Evolutionary conservation across 495 filamentous ascomycete species (phyloP).

Genomic region (Penicillium lagena): DNA sequence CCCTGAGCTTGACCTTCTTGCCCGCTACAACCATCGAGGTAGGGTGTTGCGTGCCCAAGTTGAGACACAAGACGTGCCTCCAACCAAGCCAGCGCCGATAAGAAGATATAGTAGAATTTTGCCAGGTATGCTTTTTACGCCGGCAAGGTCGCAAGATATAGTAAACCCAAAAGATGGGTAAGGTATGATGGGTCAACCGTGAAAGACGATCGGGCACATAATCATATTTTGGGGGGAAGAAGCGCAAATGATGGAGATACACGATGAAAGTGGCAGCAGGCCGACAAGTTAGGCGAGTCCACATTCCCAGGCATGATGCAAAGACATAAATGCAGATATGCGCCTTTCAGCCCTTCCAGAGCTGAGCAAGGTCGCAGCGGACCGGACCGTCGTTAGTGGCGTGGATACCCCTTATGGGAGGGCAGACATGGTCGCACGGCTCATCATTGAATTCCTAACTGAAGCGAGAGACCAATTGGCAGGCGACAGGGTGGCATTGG

Average conservation of each 20-base stretch:
- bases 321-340: no score
- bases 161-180: not conserved
- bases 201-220: conserved; percentile 17
- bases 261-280: conserved; percentile 25
- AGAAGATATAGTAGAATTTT: not conserved
- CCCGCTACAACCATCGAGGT: conserved; percentile 26
- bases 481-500: no score
- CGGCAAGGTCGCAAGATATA: conserved; percentile 32
- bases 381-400: conserved; percentile 6
- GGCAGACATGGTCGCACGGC: no score
- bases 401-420: no score
- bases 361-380: conserved; percentile 5
- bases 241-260: conserved; percentile 29
- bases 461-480: no score
- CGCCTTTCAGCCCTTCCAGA: no score
- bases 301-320: conserved; percentile 12
- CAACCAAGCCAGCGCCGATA: conserved; percentile 21
- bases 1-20: conserved; percentile 33
- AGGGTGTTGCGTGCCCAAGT: conserved; percentile 31
- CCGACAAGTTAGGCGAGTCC: conserved; percentile 20
- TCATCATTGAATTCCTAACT: no score
- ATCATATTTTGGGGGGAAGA: conserved; percentile 10
- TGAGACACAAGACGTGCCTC: conserved; percentile 30
- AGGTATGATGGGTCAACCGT: conserved; percentile 7
- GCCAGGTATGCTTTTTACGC: conserved; percentile 27